Evolutionary conservation across 2,329 filamentous ascomycete species (phyloP).

Genomic region (Claviceps sp.): DNA sequence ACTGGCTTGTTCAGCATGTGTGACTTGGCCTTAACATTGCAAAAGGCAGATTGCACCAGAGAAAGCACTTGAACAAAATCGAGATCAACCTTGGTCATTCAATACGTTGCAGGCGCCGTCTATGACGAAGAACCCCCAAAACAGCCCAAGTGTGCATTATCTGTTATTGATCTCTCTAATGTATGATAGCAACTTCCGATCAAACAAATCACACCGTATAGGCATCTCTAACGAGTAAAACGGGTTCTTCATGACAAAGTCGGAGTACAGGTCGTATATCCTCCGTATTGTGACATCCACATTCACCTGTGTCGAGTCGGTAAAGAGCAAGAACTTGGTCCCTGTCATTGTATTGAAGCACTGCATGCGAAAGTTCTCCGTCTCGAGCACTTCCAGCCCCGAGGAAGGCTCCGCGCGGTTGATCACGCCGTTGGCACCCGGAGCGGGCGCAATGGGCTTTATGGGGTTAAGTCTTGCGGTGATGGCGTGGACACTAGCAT

Average conservation of each 20-base stretch:
- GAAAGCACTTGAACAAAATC: no score
- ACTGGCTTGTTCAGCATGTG: neutral
- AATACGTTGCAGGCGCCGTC: neutral
- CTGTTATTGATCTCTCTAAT: conserved; percentile 59
- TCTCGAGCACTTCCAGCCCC: conserved; percentile 86
- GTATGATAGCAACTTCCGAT: conserved; percentile 70
- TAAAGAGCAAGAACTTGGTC: conserved; percentile 91
- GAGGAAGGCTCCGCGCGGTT: conserved; percentile 51
- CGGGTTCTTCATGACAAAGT: conserved; percentile 99
- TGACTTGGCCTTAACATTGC: neutral
- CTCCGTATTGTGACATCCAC: conserved; percentile 71
- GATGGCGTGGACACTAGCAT: conserved; percentile 51
- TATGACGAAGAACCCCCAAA: neutral
- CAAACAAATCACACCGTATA: conserved; percentile 87
- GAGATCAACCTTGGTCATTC: neutral
- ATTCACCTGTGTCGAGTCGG: conserved; percentile 75
- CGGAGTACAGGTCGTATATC: conserved; percentile 89
- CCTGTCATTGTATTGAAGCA: conserved; percentile 94
- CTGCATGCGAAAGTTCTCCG: conserved; percentile 85
- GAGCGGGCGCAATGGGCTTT: conserved; percentile 22
- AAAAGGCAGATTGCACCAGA: neutral
- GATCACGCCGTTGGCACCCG: conserved; percentile 24
- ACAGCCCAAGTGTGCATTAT: conserved; percentile 10
- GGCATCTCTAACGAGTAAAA: conserved; percentile 99
- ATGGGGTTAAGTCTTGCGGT: conserved; percentile 49